Conservation (phyloP, 2,329 filamentous ascomycete genomes). For the Sclerotinia spermophila region DNA sequence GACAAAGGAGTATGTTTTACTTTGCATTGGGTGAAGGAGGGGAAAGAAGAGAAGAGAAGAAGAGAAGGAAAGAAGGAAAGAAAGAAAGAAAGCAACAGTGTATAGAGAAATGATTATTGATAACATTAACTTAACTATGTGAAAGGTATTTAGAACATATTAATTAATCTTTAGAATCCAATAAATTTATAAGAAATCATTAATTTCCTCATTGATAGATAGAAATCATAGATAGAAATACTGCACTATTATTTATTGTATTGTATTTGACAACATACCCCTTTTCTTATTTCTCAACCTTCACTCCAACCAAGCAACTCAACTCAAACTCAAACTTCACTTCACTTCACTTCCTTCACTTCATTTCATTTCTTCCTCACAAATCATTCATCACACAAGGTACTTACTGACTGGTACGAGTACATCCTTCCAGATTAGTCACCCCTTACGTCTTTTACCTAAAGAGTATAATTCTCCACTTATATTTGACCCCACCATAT, state of each 20-base stretch:
- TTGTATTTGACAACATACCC: neutral
- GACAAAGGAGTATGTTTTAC: neutral
- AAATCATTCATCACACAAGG: neutral
- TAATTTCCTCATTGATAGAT: neutral
- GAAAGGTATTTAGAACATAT: neutral
- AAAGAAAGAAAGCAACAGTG: neutral
- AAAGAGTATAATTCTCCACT: neutral
- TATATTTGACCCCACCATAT: slow-evolving; percentile 13
- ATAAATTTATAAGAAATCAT: neutral
- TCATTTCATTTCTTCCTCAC: neutral
- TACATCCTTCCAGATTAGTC: neutral
- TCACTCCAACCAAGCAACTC: no score
- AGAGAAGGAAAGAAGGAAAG: neutral
- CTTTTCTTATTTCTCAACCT: neutral
- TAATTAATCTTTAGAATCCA: no score
- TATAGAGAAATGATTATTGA: neutral
- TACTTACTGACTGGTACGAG: no score
- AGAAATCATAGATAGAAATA: no score
- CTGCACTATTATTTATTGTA: no score
- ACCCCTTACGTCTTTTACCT: neutral
- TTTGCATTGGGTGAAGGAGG: no score
- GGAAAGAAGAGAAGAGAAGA: neutral
- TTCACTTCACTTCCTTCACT: neutral
- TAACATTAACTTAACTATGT: neutral
- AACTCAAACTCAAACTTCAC: neutral